These are phyloP conservation scores for Xylaria acuta DNA, from an alignment of 495 filamentous ascomycete species.

Conservation along the genomic window DNA sequence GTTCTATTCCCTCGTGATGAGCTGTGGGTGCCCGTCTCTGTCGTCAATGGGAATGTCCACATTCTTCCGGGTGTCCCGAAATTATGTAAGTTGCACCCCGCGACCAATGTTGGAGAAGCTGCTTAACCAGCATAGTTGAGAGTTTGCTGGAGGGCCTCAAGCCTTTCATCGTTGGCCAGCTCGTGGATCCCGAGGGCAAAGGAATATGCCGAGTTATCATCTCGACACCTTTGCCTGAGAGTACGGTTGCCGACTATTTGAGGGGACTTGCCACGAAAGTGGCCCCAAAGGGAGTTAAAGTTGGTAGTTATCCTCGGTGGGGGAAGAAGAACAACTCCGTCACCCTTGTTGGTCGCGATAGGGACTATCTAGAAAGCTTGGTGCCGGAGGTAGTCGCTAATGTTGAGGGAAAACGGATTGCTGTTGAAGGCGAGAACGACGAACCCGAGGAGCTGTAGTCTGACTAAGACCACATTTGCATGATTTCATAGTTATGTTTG, in stretches of 20 bases:
- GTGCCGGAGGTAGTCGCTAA: slow-evolving; percentile 56
- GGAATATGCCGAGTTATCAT: slow-evolving; percentile 78
- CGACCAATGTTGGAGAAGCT: neutral
- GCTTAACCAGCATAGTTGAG: slow-evolving; percentile 57
- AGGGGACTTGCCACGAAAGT: slow-evolving; percentile 77
- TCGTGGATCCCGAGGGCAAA: slow-evolving; percentile 79
- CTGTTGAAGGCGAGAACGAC: slow-evolving; percentile 56
- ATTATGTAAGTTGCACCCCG: slow-evolving; percentile 59
- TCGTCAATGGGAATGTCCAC: slow-evolving; percentile 92
- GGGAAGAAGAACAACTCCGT: slow-evolving; percentile 87
- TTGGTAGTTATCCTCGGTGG: slow-evolving; percentile 97
- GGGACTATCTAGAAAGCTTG: slow-evolving; percentile 56
- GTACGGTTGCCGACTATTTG: slow-evolving; percentile 79
- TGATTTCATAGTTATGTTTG: neutral
- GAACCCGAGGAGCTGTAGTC: slow-evolving; percentile 26
- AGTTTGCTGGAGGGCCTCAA: slow-evolving; percentile 77
- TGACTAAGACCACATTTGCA: neutral
- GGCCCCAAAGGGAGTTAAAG: slow-evolving; percentile 77
- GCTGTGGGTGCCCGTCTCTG: slow-evolving; percentile 86
- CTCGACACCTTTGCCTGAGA: slow-evolving; percentile 87
- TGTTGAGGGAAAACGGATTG: slow-evolving; percentile 53
- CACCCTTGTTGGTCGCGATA: slow-evolving; percentile 79
- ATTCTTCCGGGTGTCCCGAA: slow-evolving; percentile 90
- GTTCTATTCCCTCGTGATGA: slow-evolving; percentile 78
- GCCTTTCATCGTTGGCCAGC: slow-evolving; percentile 67